Conservation (phyloP, 768 basidiomycete species). For the Floccularia luteovirens region DNA sequence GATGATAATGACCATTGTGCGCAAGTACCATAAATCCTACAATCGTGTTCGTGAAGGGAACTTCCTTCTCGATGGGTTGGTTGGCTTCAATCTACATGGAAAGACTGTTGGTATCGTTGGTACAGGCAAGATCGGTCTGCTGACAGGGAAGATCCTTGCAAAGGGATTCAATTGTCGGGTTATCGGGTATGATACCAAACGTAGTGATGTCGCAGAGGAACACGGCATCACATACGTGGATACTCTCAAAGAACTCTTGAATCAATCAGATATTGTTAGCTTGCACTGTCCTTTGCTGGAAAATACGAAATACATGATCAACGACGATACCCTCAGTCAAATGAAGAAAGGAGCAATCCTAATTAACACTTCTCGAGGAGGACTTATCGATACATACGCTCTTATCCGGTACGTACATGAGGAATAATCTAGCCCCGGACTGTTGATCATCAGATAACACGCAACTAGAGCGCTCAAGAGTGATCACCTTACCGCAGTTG, state of each 20-base stretch:
- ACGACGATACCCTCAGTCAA: conserved; percentile 25
- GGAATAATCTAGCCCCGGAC: neutral
- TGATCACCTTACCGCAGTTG: conserved; percentile 32
- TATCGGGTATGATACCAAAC: conserved; percentile 32
- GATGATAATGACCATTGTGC: conserved; percentile 36
- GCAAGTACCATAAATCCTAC: conserved; percentile 39
- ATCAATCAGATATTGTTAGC: conserved; percentile 30
- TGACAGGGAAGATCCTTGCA: conserved; percentile 32
- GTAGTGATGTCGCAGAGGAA: conserved; percentile 21
- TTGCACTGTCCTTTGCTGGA: conserved; percentile 32
- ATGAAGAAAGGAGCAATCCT: conserved; percentile 33
- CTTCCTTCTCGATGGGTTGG: conserved; percentile 34
- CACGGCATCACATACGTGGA: conserved; percentile 30
- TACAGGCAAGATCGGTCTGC: conserved; percentile 33
- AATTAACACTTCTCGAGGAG: conserved; percentile 36
- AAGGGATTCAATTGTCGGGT: conserved; percentile 31
- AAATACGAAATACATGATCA: conserved; percentile 31
- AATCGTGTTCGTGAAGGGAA: conserved; percentile 38
- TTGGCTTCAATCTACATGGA: conserved; percentile 31
- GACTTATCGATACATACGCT: conserved; percentile 31
- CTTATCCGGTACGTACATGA: conserved; percentile 26
- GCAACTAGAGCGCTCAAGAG: conserved; percentile 27
- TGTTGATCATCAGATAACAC: neutral
- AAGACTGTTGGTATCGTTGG: conserved; percentile 38
- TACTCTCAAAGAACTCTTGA: conserved; percentile 24